Percentiles rank a stretch among this genome's conserved stretches.
phyloP scores from a whole-genome alignment of 495 filamentous ascomycete genomes.

The Podospora sp. region DNA sequence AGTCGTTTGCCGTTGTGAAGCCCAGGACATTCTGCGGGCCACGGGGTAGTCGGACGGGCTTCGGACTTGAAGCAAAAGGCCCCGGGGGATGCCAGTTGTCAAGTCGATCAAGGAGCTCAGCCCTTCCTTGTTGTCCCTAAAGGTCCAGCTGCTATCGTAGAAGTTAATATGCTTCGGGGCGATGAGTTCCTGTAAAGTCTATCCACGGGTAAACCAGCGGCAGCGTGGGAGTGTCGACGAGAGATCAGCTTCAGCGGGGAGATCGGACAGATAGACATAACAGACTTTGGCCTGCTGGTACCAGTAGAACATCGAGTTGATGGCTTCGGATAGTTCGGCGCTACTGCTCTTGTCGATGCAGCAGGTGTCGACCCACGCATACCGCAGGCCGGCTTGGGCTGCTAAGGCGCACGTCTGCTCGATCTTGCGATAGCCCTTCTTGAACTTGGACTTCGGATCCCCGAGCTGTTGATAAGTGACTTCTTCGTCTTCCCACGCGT shows the following conservation, averaged over 20 bases:
- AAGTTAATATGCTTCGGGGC: background rate
- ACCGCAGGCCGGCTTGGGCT: background rate
- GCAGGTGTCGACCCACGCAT: slow-evolving; percentile 24
- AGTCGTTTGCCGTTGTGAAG: slow-evolving; percentile 33
- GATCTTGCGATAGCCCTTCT: slow-evolving; percentile 32
- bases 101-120: background rate
- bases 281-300: slow-evolving; percentile 14
- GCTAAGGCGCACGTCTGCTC: slow-evolving; percentile 12
- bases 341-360: slow-evolving; percentile 30
- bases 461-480: slow-evolving; percentile 17
- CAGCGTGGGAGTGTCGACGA: background rate
- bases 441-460: background rate
- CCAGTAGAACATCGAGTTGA: slow-evolving; percentile 27
- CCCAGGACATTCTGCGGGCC: slow-evolving; percentile 38
- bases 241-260: background rate
- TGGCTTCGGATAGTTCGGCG: slow-evolving; percentile 25
- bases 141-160: background rate
- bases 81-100: slow-evolving; percentile 5
- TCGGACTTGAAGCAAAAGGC: background rate
- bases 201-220: slow-evolving; percentile 21
- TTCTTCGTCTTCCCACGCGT: slow-evolving; percentile 29
- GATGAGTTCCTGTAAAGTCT: slow-evolving; percentile 21
- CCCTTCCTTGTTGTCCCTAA: background rate
- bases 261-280: slow-evolving; percentile 24
- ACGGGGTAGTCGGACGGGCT: slow-evolving; percentile 1